Percentiles rank a stretch among this genome's conserved stretches.
phyloP scores from a whole-genome alignment of 2,329 filamentous ascomycete species.

The Penicillium sp. region DNA sequence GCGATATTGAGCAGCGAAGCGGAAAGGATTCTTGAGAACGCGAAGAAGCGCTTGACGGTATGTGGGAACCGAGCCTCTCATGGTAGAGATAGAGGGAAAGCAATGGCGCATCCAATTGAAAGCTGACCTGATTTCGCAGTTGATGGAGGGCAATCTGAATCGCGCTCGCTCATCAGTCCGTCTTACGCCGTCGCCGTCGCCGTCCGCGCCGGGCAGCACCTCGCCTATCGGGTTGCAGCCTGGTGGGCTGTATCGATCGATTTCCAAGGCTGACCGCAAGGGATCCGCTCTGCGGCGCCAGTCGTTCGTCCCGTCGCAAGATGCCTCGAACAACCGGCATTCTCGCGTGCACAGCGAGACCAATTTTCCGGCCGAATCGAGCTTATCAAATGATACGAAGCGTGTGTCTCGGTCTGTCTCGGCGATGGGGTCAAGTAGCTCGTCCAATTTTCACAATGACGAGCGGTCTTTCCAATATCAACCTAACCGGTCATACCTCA shows the following conservation, averaged over 20 bases:
- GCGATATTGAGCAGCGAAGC: slow-evolving; percentile 77
- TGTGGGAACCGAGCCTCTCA: slow-evolving; percentile 36
- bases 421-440: slow-evolving; percentile 48
- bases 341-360: slow-evolving; percentile 64
- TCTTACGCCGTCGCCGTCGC: slow-evolving; percentile 51
- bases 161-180: slow-evolving; percentile 72
- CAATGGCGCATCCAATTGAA: background rate
- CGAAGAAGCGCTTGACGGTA: slow-evolving; percentile 85
- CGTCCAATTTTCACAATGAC: slow-evolving; percentile 33
- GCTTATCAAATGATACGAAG: slow-evolving; percentile 35
- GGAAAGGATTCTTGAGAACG: slow-evolving; percentile 88
- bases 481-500: slow-evolving; percentile 33
- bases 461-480: slow-evolving; percentile 38
- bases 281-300: slow-evolving; percentile 50
- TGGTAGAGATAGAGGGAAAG: background rate
- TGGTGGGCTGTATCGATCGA: slow-evolving; percentile 45
- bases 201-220: slow-evolving; percentile 25
- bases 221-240: slow-evolving; percentile 33
- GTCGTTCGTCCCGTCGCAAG: slow-evolving; percentile 38
- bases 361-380: slow-evolving; percentile 49
- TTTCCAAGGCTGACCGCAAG: slow-evolving; percentile 41
- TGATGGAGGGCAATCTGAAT: slow-evolving; percentile 89
- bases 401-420: slow-evolving; percentile 63
- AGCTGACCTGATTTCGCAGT: slow-evolving; percentile 53
- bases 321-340: slow-evolving; percentile 51